Evolutionary conservation across 441 rosid species (phyloP).

Genomic region (Codiaeum variegatum): DNA sequence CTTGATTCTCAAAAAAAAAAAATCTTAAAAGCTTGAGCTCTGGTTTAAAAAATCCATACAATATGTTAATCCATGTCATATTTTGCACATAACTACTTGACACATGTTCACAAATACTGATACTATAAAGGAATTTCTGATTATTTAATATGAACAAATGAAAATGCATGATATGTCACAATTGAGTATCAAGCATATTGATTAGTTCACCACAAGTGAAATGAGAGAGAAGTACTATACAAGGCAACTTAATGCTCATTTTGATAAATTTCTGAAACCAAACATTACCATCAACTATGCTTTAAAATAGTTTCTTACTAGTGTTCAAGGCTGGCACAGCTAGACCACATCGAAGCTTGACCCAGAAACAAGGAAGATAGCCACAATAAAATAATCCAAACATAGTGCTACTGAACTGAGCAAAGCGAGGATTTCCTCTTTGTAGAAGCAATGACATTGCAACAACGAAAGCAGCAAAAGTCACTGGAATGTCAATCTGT

Average conservation of each 20-base stretch:
- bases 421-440: slow-evolving; percentile 82
- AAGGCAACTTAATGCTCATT: neutral
- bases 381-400: slow-evolving; percentile 91
- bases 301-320: slow-evolving; percentile 41
- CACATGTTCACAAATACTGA: neutral
- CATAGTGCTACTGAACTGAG: slow-evolving; percentile 92
- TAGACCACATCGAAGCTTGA: slow-evolving; percentile 87
- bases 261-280: neutral
- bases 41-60: neutral
- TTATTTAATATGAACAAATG: neutral
- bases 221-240: neutral
- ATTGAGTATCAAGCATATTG: neutral
- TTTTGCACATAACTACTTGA: neutral
- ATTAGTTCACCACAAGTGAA: neutral
- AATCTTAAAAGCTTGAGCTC: neutral
- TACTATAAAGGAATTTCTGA: neutral
- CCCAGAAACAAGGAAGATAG: slow-evolving; percentile 96
- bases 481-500: slow-evolving; percentile 70
- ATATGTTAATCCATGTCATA: neutral
- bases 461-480: slow-evolving; percentile 78
- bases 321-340: slow-evolving; percentile 85
- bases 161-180: neutral
- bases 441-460: slow-evolving; percentile 80
- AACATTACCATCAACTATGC: slow-evolving; percentile 4
- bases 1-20: too few species aligned